phyloP scores from a whole-genome alignment of 768 basidiomycete genomes.

The Auriscalpium vulgare region DNA sequence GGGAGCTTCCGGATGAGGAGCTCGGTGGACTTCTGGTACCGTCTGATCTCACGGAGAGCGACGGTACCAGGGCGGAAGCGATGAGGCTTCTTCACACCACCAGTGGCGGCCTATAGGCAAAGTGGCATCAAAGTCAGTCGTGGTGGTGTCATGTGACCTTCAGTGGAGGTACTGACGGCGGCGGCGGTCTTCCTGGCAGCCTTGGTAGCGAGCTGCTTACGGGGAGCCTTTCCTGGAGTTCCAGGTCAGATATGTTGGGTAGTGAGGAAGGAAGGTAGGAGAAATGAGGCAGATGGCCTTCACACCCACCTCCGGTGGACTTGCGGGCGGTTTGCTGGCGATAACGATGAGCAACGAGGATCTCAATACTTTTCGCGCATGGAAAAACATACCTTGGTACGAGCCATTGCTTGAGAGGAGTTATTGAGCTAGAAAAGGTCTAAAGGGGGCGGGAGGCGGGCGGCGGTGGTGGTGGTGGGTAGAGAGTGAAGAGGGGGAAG shows the following conservation, averaged over 20 bases:
- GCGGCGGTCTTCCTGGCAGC: slow-evolving; percentile 84
- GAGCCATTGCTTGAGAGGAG: slow-evolving; percentile 54
- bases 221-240: slow-evolving; percentile 70
- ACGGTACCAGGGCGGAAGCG: slow-evolving; percentile 97
- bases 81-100: slow-evolving; percentile 99
- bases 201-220: slow-evolving; percentile 95
- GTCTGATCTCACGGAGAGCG: slow-evolving; percentile 96
- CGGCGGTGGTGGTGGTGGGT: slow-evolving; percentile 14
- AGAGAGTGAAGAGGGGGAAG: slow-evolving; percentile 4
- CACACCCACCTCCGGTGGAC: slow-evolving; percentile 82
- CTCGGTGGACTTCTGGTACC: slow-evolving; percentile 99
- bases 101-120: slow-evolving; percentile 56
- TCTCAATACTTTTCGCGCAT: slow-evolving; percentile 1
- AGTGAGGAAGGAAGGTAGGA: slow-evolving; percentile 6
- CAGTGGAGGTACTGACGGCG: slow-evolving; percentile 38
- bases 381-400: slow-evolving; percentile 61
- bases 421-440: slow-evolving; percentile 9
- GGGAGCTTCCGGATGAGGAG: slow-evolving; percentile 99
- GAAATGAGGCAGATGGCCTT: slow-evolving; percentile 24
- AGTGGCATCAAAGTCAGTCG: background rate
- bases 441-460: slow-evolving; percentile 1
- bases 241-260: slow-evolving; percentile 19
- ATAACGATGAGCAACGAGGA: slow-evolving; percentile 21
- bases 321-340: slow-evolving; percentile 95
- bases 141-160: background rate